Evolutionary conservation across 306 rosid genomes (phyloP).

Genomic region (Dalbergia cultrata): DNA sequence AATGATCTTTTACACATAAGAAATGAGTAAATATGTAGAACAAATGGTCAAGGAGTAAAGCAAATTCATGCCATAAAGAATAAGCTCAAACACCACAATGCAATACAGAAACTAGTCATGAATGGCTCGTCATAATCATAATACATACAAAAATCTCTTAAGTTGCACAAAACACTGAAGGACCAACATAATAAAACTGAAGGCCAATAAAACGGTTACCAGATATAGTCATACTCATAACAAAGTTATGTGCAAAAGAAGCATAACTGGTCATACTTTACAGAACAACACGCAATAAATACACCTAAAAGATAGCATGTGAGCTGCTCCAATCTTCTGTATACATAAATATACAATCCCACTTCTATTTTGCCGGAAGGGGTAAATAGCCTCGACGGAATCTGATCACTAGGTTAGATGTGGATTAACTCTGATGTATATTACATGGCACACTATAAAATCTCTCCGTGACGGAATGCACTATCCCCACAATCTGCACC

Average conservation of each 20-base stretch:
- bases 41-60: background rate
- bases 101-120: constrained; percentile 38
- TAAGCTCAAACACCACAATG: constrained; percentile 31
- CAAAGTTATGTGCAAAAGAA: constrained; percentile 58
- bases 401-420: constrained; percentile 65
- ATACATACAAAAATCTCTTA: constrained; percentile 48
- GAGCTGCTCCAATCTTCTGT: constrained; percentile 80
- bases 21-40: constrained; percentile 34
- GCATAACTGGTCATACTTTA: constrained; percentile 54
- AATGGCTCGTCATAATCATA: constrained; percentile 49
- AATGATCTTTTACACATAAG: constrained; percentile 26
- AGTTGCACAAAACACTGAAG: constrained; percentile 44
- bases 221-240: constrained; percentile 55
- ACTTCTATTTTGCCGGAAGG: constrained; percentile 64
- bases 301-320: constrained; percentile 60
- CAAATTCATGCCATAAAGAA: constrained; percentile 29
- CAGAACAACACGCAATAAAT: constrained; percentile 71
- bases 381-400: constrained; percentile 55
- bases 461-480: constrained; percentile 87
- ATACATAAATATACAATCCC: constrained; percentile 92
- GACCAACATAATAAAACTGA: constrained; percentile 53
- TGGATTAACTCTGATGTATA: constrained; percentile 49
- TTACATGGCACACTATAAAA: constrained; percentile 70
- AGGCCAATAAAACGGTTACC: constrained; percentile 56
- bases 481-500: constrained; percentile 89